phyloP scores from a whole-genome alignment of 306 rosid genomes.

The Glycine soja region DNA sequence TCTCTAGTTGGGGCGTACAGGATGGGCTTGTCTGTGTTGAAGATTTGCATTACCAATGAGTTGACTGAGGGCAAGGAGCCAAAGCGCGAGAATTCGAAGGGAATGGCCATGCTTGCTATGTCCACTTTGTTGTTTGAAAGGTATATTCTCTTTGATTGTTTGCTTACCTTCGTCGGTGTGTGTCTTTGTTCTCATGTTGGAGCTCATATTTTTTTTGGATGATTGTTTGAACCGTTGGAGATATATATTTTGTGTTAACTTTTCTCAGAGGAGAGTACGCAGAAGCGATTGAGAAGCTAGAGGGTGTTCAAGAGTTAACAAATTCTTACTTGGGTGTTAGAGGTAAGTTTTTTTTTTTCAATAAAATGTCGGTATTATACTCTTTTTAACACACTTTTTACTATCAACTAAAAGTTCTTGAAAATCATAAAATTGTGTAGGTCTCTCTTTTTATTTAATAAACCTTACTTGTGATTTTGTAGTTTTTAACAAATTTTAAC shows the following conservation, averaged over 20 bases:
- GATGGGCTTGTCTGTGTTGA: slow-evolving; percentile 69
- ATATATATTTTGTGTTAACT: background rate
- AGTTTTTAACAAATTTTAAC: background rate
- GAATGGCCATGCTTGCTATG: slow-evolving; percentile 75
- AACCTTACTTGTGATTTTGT: background rate
- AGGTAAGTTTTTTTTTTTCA: slow-evolving; percentile 54
- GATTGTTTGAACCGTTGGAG: slow-evolving; percentile 27
- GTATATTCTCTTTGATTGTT: slow-evolving; percentile 46
- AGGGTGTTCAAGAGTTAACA: slow-evolving; percentile 61
- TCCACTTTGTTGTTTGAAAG: slow-evolving; percentile 82
- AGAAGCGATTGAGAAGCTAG: slow-evolving; percentile 78
- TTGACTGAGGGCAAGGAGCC: slow-evolving; percentile 62
- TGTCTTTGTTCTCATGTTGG: slow-evolving; percentile 1
- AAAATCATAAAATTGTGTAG: background rate
- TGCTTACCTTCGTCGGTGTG: background rate
- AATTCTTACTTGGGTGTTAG: slow-evolving; percentile 69
- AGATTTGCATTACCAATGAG: slow-evolving; percentile 73
- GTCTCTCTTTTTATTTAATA: background rate
- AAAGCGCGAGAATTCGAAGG: slow-evolving; percentile 63
- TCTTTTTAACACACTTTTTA: background rate
- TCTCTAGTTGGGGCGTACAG: slow-evolving; percentile 77
- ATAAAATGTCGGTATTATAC: background rate
- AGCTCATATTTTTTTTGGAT: slow-evolving; percentile 4
- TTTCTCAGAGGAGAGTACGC: slow-evolving; percentile 62
- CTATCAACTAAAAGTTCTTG: background rate